phyloP scores from a whole-genome alignment of 2,329 filamentous ascomycete species.

The Talaromyces sp. region DNA sequence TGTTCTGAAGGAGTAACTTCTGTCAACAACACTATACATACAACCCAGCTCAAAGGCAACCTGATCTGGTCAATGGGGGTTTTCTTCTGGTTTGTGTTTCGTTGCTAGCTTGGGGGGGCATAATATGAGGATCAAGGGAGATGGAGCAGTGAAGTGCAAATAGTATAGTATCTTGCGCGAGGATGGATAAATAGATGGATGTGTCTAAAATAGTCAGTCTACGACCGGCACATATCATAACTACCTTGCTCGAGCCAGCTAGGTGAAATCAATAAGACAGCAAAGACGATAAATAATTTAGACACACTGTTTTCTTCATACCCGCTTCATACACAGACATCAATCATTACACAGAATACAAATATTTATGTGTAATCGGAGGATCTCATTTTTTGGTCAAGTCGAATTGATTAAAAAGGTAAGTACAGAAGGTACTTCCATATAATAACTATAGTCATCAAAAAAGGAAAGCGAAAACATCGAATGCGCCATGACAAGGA shows the following conservation, averaged over 20 bases:
- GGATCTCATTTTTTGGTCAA: not conserved
- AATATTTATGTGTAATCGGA: not conserved
- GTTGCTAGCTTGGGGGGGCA: not conserved
- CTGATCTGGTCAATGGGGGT: too few relatives aligned
- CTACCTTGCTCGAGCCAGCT: not conserved
- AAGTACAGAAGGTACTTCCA: not conserved
- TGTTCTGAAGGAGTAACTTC: constrained; percentile 26
- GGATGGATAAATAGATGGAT: not conserved
- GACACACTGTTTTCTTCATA: not conserved
- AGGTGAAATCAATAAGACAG: not conserved
- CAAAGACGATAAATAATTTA: not conserved
- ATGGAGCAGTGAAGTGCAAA: not conserved
- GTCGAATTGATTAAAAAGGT: not conserved
- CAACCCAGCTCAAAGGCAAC: too few relatives aligned
- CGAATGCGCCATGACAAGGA: not conserved
- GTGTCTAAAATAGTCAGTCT: not conserved
- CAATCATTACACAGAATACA: too few relatives aligned
- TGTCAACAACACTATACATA: too few relatives aligned
- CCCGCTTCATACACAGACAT: too few relatives aligned
- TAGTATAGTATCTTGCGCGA: not conserved
- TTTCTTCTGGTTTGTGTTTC: not conserved
- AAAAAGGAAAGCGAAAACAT: not conserved
- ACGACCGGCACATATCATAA: not conserved
- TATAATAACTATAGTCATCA: not conserved
- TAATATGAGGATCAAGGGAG: not conserved